Evolutionary conservation across 129 eudicot genomes (phyloP).

Genomic region (Erigeron canadensis): DNA sequence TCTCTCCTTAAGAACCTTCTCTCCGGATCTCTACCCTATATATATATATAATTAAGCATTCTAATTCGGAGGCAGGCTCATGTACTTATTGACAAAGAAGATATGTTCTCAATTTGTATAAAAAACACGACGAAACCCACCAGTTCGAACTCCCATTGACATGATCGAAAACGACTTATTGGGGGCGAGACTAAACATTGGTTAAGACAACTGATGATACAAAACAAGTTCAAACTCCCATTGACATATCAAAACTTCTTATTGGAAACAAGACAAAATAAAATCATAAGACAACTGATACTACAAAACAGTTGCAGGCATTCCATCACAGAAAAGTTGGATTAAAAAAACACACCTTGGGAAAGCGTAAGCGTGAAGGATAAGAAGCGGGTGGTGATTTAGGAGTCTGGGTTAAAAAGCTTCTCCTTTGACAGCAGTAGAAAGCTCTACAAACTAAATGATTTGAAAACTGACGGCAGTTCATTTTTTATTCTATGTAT

Average conservation of each 20-base stretch:
- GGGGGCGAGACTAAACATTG: too few species aligned
- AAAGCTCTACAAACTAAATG: constrained; percentile 37
- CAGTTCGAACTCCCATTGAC: background rate
- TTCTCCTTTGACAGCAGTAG: constrained; percentile 26
- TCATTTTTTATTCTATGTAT: constrained; percentile 30
- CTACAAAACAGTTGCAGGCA: background rate
- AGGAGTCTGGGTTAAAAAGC: constrained; percentile 21
- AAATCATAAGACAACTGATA: background rate
- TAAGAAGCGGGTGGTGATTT: constrained; percentile 16
- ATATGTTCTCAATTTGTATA: background rate
- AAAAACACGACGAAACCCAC: too few species aligned
- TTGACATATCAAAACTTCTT: too few species aligned
- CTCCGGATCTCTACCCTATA: too few species aligned
- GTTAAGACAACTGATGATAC: too few species aligned
- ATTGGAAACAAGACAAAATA: too few species aligned
- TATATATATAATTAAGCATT: background rate
- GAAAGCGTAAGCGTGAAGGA: constrained; percentile 33
- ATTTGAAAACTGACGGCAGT: constrained; percentile 44
- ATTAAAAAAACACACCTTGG: constrained; percentile 38
- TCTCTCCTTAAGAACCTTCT: too few species aligned
- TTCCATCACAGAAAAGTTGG: background rate
- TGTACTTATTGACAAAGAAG: background rate
- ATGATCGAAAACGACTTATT: too few species aligned
- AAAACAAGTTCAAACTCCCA: too few species aligned
- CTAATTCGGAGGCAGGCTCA: background rate